Conservation (phyloP, 1,139 yeast genomes). For the Lodderomyces theae region DNA sequence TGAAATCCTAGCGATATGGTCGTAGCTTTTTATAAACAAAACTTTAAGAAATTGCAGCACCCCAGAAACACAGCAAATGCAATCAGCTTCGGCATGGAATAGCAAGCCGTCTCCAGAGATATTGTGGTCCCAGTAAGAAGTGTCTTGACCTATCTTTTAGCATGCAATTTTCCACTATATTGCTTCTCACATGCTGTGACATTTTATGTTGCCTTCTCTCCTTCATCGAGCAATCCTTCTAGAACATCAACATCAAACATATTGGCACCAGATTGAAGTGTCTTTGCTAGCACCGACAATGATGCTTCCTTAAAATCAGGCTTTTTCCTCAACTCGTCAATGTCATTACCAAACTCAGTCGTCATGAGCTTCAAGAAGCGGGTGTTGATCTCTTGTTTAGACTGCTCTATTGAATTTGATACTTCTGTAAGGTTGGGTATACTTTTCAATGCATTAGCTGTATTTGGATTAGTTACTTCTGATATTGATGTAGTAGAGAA, state of each 20-base stretch:
- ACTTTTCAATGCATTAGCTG: conserved; percentile 17
- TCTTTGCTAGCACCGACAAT: conserved; percentile 58
- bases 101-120: too few relatives aligned
- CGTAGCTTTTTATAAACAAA: too few relatives aligned
- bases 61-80: too few relatives aligned
- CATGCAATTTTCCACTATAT: too few relatives aligned
- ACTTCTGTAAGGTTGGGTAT: conserved; percentile 7
- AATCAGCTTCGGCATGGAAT: too few relatives aligned
- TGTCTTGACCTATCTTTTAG: too few relatives aligned
- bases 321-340: conserved; percentile 59
- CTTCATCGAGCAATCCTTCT: conserved; percentile 31
- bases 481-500: conserved; percentile 26
- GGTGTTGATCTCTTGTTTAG: conserved; percentile 44
- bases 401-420: conserved; percentile 20
- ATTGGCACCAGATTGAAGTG: conserved; percentile 63
- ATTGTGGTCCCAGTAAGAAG: too few relatives aligned
- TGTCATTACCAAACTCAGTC: conserved; percentile 57
- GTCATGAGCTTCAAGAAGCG: conserved; percentile 59
- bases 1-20: not conserved
- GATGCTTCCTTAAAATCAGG: conserved; percentile 64
- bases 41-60: too few relatives aligned
- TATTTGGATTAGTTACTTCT: conserved; percentile 14
- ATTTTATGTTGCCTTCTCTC: not conserved
- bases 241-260: conserved; percentile 65
- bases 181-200: not conserved